Base-by-base conservation (phyloP, 2,329 filamentous ascomycete species). In the Colletotrichum lupini region DNA sequence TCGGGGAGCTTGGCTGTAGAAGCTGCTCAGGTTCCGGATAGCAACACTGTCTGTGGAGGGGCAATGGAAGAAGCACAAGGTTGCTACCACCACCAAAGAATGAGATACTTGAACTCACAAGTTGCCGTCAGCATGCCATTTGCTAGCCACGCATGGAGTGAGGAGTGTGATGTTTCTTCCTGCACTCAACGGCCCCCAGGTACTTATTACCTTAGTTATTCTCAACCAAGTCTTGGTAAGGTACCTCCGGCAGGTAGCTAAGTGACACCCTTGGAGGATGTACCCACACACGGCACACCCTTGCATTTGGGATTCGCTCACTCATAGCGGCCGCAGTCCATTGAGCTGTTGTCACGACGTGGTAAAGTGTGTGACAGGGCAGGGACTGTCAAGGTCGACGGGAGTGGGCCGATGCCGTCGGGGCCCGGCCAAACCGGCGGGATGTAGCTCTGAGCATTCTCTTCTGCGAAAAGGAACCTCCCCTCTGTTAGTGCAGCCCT, bases 261-360 rank as follows among this genome's bases (percentile, higher is more conserved):
- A 56, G 26, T 59, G n/a, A 53, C 67, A 66, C 24, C 60, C 67
- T 70, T 61, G 67, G 32, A 24, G 37, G 32, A 30, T 56, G 24
- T 42, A 28, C 49, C 60, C 55, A 65, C 35, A 46, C 55, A 70
- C 63, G 32, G 59, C 53, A 59, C 67, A 65, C 70, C 70, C 70
- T 61, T 69, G 70, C 60, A 28, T 64, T 26, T 22, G 37, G 42
- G 42, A n/a, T 32, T 53, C 69, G 53, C 69, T 58, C 42, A 52
- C 59, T 64, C 57, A 35, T 26, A 65, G 61, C 60, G 67, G 71
- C 71, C 67, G 71, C 71, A 71, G 67, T 49, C 65, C 49, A 55
- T 67, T 73, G 66, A 61, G 61, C 52, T 63, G 35, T 68, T n/a
- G 49, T 52, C 56, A 64, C 60, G 60, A 46, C 60, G 67, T 73